Evolutionary conservation across 2,329 filamentous ascomycete genomes (phyloP).

Genomic region (Aspergillus flavus): DNA sequence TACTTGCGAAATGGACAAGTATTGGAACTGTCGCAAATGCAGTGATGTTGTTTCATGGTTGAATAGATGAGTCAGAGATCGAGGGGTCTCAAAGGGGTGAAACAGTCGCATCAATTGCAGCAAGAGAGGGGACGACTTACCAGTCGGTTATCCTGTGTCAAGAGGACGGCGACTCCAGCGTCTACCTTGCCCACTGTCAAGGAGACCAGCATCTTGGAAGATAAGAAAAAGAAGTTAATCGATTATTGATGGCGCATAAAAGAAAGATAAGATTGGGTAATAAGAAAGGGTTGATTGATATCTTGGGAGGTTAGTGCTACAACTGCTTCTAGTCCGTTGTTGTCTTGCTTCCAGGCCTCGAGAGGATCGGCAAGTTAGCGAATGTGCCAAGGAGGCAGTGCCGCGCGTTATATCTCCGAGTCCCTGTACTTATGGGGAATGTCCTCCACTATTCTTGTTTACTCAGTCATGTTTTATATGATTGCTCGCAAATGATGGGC

Average conservation of each 20-base stretch:
- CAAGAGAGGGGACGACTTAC: slow-evolving; percentile 56
- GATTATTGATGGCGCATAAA: slow-evolving; percentile 9
- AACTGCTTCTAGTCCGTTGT: slow-evolving; percentile 20
- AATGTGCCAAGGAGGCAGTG: slow-evolving; percentile 31
- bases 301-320: slow-evolving; percentile 5
- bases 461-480: not conserved
- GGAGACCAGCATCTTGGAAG: slow-evolving; percentile 80
- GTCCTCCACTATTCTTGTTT: not conserved
- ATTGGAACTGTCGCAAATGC: not conserved
- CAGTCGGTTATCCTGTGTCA: slow-evolving; percentile 95
- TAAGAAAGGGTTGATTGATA: slow-evolving; percentile 12
- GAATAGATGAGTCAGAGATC: not conserved
- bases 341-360: slow-evolving; percentile 6
- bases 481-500: not conserved
- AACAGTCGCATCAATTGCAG: slow-evolving; percentile 9
- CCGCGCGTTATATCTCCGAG: slow-evolving; percentile 21
- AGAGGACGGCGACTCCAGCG: slow-evolving; percentile 92
- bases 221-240: not conserved
- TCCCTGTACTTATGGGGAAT: not conserved
- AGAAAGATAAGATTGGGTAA: slow-evolving; percentile 3
- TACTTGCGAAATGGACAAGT: not conserved
- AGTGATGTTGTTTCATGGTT: not conserved
- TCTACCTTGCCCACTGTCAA: slow-evolving; percentile 99
- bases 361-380: slow-evolving; percentile 35
- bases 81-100: not conserved